These are phyloP conservation scores for Lactarius evosmus DNA, from an alignment of 768 basidiomycete genomes.

Conservation along the genomic window DNA sequence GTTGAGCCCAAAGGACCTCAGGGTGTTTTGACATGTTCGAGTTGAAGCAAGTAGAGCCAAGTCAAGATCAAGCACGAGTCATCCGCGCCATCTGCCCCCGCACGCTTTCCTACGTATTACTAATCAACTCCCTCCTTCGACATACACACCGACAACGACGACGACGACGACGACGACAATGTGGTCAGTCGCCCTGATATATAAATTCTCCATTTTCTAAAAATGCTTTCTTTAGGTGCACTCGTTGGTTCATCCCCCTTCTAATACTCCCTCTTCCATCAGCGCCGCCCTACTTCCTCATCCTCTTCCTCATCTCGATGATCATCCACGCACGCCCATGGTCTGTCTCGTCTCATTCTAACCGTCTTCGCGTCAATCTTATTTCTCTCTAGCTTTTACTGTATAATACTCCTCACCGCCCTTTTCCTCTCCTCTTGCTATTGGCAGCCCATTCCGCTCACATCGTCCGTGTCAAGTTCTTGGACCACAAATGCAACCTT, in stretches of 20 bases:
- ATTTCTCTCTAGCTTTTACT: conserved; percentile 65
- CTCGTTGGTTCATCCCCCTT: conserved; percentile 80
- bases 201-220: neutral
- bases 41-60: conserved; percentile 16
- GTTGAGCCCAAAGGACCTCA: conserved; percentile 94
- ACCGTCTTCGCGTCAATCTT: neutral
- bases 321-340: conserved; percentile 82
- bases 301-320: conserved; percentile 72
- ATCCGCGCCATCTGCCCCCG: neutral
- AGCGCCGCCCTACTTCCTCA: conserved; percentile 74
- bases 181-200: conserved; percentile 48
- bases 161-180: conserved; percentile 33
- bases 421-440: conserved; percentile 86
- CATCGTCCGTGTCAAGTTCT: conserved; percentile 57
- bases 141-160: neutral
- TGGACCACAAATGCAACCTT: conserved; percentile 77
- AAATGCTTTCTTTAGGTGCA: conserved; percentile 53
- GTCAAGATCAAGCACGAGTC: neutral
- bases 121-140: neutral
- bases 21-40: conserved; percentile 51
- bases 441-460: conserved; percentile 77
- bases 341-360: conserved; percentile 41
- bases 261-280: conserved; percentile 74
- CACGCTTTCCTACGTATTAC: neutral
- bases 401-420: conserved; percentile 77